Percentiles rank a stretch among this genome's conserved stretches.
These are phyloP conservation scores for Globisporangium cystogenes DNA, from an alignment of 352 stramenopile species.

Conservation along the genomic window DNA sequence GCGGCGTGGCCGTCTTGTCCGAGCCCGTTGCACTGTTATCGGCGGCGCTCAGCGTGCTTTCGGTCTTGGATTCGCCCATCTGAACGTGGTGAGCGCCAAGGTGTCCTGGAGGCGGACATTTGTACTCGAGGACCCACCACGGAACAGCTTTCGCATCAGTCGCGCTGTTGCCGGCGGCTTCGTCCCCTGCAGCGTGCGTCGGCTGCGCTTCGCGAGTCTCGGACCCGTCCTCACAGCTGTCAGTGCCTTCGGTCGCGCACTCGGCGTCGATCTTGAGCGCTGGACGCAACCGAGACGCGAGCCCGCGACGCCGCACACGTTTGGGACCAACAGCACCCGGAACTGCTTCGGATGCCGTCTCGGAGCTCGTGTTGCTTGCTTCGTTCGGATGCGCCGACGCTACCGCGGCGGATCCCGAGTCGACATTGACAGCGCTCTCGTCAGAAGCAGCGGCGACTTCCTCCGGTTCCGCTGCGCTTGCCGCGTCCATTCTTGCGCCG, in stretches of 20 bases:
- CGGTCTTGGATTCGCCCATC: no score
- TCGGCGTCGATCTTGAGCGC: slow-evolving; percentile 14
- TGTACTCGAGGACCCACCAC: slow-evolving; percentile 60
- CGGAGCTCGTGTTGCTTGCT: not conserved
- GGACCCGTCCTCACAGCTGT: slow-evolving; percentile 1
- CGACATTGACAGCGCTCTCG: not conserved
- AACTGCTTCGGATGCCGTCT: not conserved
- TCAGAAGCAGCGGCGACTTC: not conserved
- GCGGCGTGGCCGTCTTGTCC: not conserved
- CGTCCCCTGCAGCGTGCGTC: not conserved
- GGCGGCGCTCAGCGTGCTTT: slow-evolving; percentile 19
- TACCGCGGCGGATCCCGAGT: not conserved
- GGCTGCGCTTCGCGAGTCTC: slow-evolving; percentile 10
- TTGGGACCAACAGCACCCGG: not conserved
- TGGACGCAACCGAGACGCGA: slow-evolving; percentile 10
- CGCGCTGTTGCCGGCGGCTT: not conserved
- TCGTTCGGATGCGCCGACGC: not conserved
- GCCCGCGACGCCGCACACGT: not conserved
- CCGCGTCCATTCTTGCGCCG: slow-evolving; percentile 2
- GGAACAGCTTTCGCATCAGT: slow-evolving; percentile 17
- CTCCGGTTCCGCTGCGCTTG: not conserved
- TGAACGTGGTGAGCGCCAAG: slow-evolving; percentile 46
- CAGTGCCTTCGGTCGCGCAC: slow-evolving; percentile 1
- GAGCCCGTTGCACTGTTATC: not conserved
- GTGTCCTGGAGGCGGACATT: slow-evolving; percentile 43